Evolutionary conservation across 1,284 basidiomycete genomes (phyloP).

Genomic region (Ceratobasidium sp.): DNA sequence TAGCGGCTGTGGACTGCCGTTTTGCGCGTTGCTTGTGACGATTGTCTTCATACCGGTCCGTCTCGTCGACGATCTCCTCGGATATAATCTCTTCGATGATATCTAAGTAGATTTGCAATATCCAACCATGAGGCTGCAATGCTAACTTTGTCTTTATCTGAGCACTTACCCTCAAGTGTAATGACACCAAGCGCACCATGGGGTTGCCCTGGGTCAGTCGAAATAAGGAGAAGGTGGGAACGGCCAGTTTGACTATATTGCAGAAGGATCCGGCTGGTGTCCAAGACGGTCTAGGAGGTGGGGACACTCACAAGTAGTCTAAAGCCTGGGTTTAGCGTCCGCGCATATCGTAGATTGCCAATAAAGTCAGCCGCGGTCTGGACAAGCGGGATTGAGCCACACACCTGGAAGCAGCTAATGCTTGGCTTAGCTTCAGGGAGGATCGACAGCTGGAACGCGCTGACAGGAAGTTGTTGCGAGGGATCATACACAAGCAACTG

Average conservation of each 20-base stretch:
- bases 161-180: constrained; percentile 74
- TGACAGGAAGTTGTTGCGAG: constrained; percentile 78
- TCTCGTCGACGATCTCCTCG: constrained; percentile 91
- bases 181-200: constrained; percentile 87
- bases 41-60: constrained; percentile 88
- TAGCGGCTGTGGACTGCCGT: constrained; percentile 74
- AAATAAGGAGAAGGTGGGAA: constrained; percentile 91
- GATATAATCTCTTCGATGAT: constrained; percentile 82
- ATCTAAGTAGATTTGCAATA: constrained; percentile 51
- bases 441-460: constrained; percentile 78
- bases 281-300: neutral
- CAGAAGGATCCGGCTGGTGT: constrained; percentile 51
- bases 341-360: neutral
- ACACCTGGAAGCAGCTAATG: constrained; percentile 79
- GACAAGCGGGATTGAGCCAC: constrained; percentile 17
- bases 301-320: constrained; percentile 77
- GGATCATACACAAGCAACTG: constrained; percentile 93
- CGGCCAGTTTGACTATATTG: constrained; percentile 90
- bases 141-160: constrained; percentile 48
- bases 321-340: constrained; percentile 62
- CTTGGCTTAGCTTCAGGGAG: constrained; percentile 89
- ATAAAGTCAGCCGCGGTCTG: constrained; percentile 16
- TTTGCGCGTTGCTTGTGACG: constrained; percentile 77
- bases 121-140: constrained; percentile 24
- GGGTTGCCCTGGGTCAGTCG: constrained; percentile 79